Conservation (phyloP, 129 eudicot species). For the Pseudognaphalium luteoalbum region DNA sequence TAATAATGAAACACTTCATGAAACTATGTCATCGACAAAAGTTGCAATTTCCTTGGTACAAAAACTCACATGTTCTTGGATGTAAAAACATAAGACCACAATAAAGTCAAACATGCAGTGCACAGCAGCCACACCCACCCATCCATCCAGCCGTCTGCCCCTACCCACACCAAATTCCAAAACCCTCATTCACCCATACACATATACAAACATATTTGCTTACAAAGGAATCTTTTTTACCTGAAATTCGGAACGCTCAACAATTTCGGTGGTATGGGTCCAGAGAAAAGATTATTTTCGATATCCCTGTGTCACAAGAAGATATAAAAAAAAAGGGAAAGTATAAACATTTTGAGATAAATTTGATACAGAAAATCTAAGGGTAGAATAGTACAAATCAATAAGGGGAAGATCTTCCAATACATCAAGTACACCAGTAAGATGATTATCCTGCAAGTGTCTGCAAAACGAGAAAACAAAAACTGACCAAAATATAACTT, state of each 20-base stretch:
- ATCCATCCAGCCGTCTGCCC: too few species aligned
- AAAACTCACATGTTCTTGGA: too few species aligned
- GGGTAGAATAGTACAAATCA: slow-evolving; percentile 55
- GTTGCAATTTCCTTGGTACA: background rate
- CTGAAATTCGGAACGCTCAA: slow-evolving; percentile 68
- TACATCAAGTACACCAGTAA: slow-evolving; percentile 59
- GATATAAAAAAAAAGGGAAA: background rate
- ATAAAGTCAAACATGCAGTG: too few species aligned
- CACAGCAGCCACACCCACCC: too few species aligned
- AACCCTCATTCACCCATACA: too few species aligned
- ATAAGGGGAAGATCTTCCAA: slow-evolving; percentile 68
- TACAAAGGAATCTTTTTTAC: slow-evolving; percentile 31
- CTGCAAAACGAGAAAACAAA: slow-evolving; percentile 36
- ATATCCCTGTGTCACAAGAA: slow-evolving; percentile 52
- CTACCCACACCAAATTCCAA: too few species aligned
- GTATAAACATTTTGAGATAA: background rate
- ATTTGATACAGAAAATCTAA: background rate
- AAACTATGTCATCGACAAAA: background rate
- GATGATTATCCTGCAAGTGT: slow-evolving; percentile 70
- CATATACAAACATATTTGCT: background rate
- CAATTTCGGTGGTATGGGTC: slow-evolving; percentile 71
- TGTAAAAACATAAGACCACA: too few species aligned
- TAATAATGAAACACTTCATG: background rate
- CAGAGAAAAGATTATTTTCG: slow-evolving; percentile 79
- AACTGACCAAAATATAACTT: too few species aligned